Evolutionary conservation across 1,284 basidiomycete genomes (phyloP), one percentile per base, ranked within the genome.

Genomic region (Flammula alnicola): DNA sequence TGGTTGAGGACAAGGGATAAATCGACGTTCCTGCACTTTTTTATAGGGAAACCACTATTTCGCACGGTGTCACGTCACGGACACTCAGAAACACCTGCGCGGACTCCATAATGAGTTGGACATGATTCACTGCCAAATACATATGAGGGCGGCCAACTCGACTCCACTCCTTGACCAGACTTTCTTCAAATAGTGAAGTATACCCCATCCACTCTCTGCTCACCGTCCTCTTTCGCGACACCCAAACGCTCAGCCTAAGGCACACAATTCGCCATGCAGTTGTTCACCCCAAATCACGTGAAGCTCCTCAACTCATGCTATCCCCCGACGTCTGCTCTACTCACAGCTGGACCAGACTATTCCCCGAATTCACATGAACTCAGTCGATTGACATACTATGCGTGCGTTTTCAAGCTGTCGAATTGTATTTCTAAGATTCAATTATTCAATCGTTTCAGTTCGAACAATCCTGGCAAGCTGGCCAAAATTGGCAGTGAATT

Each of bases 301-400:
- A 84, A 85, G 58, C 87, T 97, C 54, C 83, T 98, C 64, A 82
- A 85, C 51, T 88, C 92, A 48, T 98, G 95, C 72, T 98, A 97
- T 70, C 96, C 96, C 5, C 81, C 89, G 2, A 75, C 86, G 48
- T 91, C 94, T 58, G 80, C 87, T 7, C 79, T 96, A 36, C 72
- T 86, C 39, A 83, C 86, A 23, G 79, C 90, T 7, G 88, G 81
- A 20, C 87, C 91, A 27, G 88, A 92, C 47, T 96, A 87, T 69
- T 82, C 81, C 33, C 93, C 94, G 1, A 90, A 94, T 57, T 81
- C 88, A 0, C 95, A 97, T 67, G 95, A 98, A 64, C 79, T 98
- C 26, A 93, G 92, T 47, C 86, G 90, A 38, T 79, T 99, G 54
- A 93, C 92, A 4, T 98, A 98, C 72, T 95, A 94, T 77, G 93